Evolutionary conservation across 805 yeast genomes (phyloP).

Genomic region (Sungouiella thailandica): DNA sequence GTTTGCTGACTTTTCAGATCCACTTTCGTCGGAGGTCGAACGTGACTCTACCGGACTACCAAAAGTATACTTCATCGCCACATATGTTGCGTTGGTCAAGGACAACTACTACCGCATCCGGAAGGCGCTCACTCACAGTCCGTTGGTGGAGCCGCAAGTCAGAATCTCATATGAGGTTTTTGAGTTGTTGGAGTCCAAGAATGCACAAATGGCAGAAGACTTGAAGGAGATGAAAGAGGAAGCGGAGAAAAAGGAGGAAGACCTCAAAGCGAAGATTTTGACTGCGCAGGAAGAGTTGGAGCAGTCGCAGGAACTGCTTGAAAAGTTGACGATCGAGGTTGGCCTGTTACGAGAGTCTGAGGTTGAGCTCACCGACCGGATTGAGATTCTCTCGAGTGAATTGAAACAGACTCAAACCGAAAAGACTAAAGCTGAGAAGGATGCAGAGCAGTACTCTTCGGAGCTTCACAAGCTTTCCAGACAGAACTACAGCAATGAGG

Average conservation of each 20-base stretch:
- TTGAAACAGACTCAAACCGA: slow-evolving; percentile 24
- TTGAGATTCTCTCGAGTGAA: slow-evolving; percentile 16
- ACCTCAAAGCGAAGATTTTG: slow-evolving; percentile 16
- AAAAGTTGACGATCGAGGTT: slow-evolving; percentile 13
- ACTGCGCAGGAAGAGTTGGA: slow-evolving; percentile 9
- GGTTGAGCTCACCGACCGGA: slow-evolving; percentile 13
- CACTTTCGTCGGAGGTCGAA: slow-evolving; percentile 17
- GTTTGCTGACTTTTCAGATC: slow-evolving; percentile 50
- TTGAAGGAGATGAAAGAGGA: slow-evolving; percentile 18
- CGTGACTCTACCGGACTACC: slow-evolving; percentile 87
- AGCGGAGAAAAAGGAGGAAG: slow-evolving; percentile 15
- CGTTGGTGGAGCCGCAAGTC: slow-evolving; percentile 64
- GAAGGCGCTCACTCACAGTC: slow-evolving; percentile 69
- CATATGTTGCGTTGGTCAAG: slow-evolving; percentile 60
- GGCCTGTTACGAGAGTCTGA: slow-evolving; percentile 18
- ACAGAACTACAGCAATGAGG: slow-evolving; percentile 19
- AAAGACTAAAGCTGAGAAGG: slow-evolving; percentile 24
- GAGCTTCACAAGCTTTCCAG: slow-evolving; percentile 31
- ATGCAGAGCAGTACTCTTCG: slow-evolving; percentile 23
- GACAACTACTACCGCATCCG: slow-evolving; percentile 66
- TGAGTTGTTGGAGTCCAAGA: slow-evolving; percentile 40
- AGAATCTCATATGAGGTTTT: slow-evolving; percentile 59
- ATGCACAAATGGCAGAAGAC: slow-evolving; percentile 21
- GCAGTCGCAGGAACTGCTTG: slow-evolving; percentile 19
- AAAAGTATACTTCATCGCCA: slow-evolving; percentile 62